phyloP scores from a whole-genome alignment of 805 yeast genomes.

The Metschnikowia dekortorum region DNA sequence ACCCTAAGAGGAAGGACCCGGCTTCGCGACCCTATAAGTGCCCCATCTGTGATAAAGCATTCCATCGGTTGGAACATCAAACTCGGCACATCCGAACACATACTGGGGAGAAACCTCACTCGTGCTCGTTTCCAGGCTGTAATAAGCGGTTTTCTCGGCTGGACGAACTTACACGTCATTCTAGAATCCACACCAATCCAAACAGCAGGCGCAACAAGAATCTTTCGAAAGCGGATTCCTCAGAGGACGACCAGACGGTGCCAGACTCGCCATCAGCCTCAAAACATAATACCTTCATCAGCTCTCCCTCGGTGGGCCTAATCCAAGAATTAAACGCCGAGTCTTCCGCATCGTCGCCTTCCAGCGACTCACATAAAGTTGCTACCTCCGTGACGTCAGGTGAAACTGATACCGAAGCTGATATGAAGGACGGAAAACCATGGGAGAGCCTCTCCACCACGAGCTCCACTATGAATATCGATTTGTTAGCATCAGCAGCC shows the following conservation, averaged over 20 bases:
- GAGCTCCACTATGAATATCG: slow-evolving; percentile 37
- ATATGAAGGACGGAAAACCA: slow-evolving; percentile 5
- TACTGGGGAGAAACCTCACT: slow-evolving; percentile 79
- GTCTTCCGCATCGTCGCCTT: slow-evolving; percentile 4
- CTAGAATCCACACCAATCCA: slow-evolving; percentile 69
- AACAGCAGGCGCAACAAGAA: slow-evolving; percentile 59
- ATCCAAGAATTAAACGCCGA: not conserved
- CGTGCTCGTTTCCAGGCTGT: slow-evolving; percentile 70
- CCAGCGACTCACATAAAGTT: slow-evolving; percentile 2
- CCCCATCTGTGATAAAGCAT: slow-evolving; percentile 69
- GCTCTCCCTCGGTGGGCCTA: slow-evolving; percentile 3
- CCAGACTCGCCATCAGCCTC: not conserved
- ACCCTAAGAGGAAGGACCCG: slow-evolving; percentile 16
- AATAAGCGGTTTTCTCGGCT: slow-evolving; percentile 62
- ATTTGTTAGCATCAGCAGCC: slow-evolving; percentile 51
- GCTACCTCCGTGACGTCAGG: not conserved
- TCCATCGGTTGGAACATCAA: slow-evolving; percentile 72
- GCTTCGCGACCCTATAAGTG: slow-evolving; percentile 59
- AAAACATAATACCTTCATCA: not conserved
- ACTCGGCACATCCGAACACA: slow-evolving; percentile 77
- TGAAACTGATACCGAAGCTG: slow-evolving; percentile 4
- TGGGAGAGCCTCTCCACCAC: slow-evolving; percentile 2
- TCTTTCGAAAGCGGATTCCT: slow-evolving; percentile 10
- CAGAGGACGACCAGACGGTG: not conserved
- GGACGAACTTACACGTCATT: slow-evolving; percentile 72